Evolutionary conservation across 306 rosid genomes (phyloP).

Genomic region (Sicyos edulis): DNA sequence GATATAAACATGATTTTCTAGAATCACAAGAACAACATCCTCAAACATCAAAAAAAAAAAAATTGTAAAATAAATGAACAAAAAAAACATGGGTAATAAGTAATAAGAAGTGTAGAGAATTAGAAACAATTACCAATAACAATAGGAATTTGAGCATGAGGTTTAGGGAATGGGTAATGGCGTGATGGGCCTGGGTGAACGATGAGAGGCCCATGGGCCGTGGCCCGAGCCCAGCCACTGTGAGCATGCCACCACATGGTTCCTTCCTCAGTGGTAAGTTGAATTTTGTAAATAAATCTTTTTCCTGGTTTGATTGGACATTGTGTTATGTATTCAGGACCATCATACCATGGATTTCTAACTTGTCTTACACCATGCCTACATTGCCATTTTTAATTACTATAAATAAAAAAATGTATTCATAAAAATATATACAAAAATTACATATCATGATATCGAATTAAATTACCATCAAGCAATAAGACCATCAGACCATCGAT

Average conservation of each 20-base stretch:
- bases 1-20: no score
- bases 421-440: no score
- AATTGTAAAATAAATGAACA: no score
- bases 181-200: conserved; percentile 31
- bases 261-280: conserved; percentile 41
- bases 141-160: conserved; percentile 14
- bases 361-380: conserved; percentile 22
- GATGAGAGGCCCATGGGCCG: conserved; percentile 46
- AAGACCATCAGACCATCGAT: no score
- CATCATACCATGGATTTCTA: conserved; percentile 19
- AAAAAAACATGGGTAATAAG: no score
- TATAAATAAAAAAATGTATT: no score
- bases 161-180: conserved; percentile 27
- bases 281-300: conserved; percentile 31
- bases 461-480: no score
- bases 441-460: no score
- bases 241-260: conserved; percentile 78
- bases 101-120: no score
- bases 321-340: conserved; percentile 16
- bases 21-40: no score
- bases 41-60: no score
- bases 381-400: no score
- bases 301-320: conserved; percentile 37
- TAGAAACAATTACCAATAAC: background rate
- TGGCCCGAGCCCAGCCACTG: conserved; percentile 54